phyloP scores from a whole-genome alignment of 768 basidiomycete genomes.

The Psilocybe subaeruginosa region DNA sequence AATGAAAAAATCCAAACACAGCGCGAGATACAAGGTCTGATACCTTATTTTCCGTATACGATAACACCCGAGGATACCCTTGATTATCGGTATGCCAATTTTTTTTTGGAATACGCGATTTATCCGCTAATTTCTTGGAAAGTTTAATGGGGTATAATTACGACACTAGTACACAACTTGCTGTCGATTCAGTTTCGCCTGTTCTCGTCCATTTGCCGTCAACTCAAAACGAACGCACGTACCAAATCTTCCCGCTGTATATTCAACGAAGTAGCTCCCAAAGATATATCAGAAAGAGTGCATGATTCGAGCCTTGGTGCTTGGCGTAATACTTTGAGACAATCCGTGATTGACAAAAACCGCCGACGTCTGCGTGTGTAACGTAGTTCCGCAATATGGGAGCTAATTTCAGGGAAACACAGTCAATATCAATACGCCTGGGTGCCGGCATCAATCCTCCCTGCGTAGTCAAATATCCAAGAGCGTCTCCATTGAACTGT shows the following conservation, averaged over 20 bases:
- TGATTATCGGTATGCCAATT: conserved; percentile 10
- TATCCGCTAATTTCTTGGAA: neutral
- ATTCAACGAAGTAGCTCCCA: conserved; percentile 4
- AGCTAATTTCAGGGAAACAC: too few species aligned
- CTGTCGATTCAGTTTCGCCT: conserved; percentile 11
- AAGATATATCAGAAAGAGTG: too few species aligned
- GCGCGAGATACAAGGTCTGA: conserved; percentile 6
- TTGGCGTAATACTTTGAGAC: too few species aligned
- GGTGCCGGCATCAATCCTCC: too few species aligned
- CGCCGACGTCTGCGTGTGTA: too few species aligned
- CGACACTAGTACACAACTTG: conserved; percentile 9
- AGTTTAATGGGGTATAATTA: conserved; percentile 11
- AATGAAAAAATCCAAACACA: conserved; percentile 5
- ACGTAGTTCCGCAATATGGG: too few species aligned
- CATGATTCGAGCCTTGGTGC: too few species aligned
- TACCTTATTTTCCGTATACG: conserved; percentile 14
- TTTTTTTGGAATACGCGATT: neutral
- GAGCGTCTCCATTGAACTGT: too few species aligned
- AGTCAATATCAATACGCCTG: too few species aligned
- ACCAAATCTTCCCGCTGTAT: conserved; percentile 11
- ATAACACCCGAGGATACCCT: conserved; percentile 7
- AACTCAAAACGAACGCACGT: conserved; percentile 1
- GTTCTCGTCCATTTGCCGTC: conserved; percentile 13
- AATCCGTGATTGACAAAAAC: too few species aligned
- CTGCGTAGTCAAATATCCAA: too few species aligned